Base-by-base conservation (phyloP, 768 basidiomycete genomes). In the Xerocomus spinulosus region DNA sequence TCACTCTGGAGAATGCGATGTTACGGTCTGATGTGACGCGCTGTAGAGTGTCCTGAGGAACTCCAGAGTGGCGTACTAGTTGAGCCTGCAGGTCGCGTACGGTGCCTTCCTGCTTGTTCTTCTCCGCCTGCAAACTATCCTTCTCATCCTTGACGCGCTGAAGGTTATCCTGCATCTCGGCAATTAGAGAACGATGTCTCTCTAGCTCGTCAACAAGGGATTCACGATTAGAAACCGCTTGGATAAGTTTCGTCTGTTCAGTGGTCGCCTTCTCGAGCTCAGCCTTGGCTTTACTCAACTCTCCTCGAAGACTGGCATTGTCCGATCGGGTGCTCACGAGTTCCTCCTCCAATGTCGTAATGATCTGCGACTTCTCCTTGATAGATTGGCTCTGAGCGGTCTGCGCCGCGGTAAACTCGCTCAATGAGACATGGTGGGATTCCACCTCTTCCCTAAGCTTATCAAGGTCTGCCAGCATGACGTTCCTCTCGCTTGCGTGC, bases 71-170 rank as follows among this genome's bases (percentile, higher is more conserved):
- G 44, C 84, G 80, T 41, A 77, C 66, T 15, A 78, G 66, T 59
- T 92, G 88, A 35, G 79, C 80, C 63, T 93, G 89, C 21, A 92
- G 72, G 40, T 94, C 92, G 42, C 84, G 81, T 48, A 91, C 70
- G n/a, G 82, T 63, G 13, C 64, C 64, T 46, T 92, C 88, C 26
- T 86, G 81, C 41, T 76, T 80, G 53, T 52, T 71, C 68, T 82
- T 87, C 70, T 93, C 89, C 9, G 77, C 71, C 50, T 84, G 87
- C 14, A 93, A 71, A 14, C 59, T 73, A 61, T 89, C 91, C 66
- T 87, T 87, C 69, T 91, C 88, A 57, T 91, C 85, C 69, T 87
- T 87, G 59, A 82, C 80, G 38, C 78, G 80, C 64, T 89, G 87
- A 21, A 92, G 70, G 53, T 78, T 82, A 51, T 85, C 83, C 56